Conservation (phyloP, 2,329 filamentous ascomycete species). For the Metarhizium anisopliae region DNA sequence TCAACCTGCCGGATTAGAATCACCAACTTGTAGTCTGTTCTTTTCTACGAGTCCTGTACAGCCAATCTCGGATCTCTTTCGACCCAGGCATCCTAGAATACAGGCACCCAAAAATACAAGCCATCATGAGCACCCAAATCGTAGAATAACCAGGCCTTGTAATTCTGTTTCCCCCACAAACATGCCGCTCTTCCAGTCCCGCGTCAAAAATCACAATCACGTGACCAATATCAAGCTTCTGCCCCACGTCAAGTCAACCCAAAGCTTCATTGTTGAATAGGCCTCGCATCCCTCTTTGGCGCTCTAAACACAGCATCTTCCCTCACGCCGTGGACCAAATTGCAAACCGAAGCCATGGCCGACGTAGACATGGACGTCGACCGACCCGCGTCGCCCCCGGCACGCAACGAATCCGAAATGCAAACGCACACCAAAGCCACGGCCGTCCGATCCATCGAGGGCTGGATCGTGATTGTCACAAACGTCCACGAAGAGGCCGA, state of each 20-base stretch:
- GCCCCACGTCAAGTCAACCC: not conserved
- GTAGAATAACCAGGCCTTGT: too few relatives aligned
- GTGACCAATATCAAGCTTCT: not conserved
- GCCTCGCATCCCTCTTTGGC: not conserved
- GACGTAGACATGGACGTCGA: conserved; percentile 55
- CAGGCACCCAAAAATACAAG: too few relatives aligned
- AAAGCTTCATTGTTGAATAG: not conserved
- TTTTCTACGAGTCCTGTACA: too few relatives aligned
- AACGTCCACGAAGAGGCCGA: conserved; percentile 84
- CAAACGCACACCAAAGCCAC: conserved; percentile 66
- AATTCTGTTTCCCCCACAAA: too few relatives aligned
- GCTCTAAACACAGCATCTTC: not conserved
- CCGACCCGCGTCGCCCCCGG: conserved; percentile 26
- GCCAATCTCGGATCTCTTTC: too few relatives aligned
- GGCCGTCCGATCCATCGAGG: conserved; percentile 78
- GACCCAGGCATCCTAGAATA: too few relatives aligned
- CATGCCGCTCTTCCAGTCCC: too few relatives aligned
- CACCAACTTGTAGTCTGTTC: too few relatives aligned
- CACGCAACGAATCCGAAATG: conserved; percentile 52
- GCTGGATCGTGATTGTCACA: conserved; percentile 80
- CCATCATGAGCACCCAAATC: too few relatives aligned
- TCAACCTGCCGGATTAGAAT: too few relatives aligned
- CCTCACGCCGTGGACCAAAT: not conserved
- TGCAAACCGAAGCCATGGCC: conserved; percentile 29
- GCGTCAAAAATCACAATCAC: not conserved